Evolutionary conservation across 1,139 yeast species (phyloP).

Genomic region (Pichia sp.): DNA sequence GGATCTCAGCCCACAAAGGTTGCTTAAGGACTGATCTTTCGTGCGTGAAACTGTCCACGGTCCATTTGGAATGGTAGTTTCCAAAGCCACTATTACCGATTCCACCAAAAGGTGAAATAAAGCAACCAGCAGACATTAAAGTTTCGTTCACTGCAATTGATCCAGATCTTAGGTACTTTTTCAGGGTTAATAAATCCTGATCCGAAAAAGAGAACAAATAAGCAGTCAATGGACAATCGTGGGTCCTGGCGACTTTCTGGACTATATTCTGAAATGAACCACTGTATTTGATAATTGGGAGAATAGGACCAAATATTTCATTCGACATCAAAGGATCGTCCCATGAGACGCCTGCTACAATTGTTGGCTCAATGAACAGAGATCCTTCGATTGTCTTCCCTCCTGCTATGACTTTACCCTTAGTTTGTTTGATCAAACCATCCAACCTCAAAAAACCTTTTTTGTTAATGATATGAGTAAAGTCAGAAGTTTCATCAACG

Average conservation of each 20-base stretch:
- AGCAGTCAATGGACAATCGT: constrained; percentile 85
- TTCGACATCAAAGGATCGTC: constrained; percentile 67
- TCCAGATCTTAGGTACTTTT: constrained; percentile 63
- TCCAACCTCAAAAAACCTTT: constrained; percentile 52
- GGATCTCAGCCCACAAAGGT: constrained; percentile 62
- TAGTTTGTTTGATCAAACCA: constrained; percentile 44
- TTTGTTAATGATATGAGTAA: constrained; percentile 61
- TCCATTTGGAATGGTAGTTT: constrained; percentile 72
- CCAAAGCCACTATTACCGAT: constrained; percentile 80
- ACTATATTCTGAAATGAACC: constrained; percentile 46
- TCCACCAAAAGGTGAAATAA: constrained; percentile 89
- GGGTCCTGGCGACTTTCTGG: constrained; percentile 42
- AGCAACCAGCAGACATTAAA: constrained; percentile 63
- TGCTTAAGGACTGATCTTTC: constrained; percentile 66
- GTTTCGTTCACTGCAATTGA: constrained; percentile 69
- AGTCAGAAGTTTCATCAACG: constrained; percentile 37
- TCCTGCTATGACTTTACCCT: constrained; percentile 54
- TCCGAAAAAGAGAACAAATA: constrained; percentile 64
- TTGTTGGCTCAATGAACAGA: constrained; percentile 68
- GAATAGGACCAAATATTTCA: constrained; percentile 82
- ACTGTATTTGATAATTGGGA: constrained; percentile 62
- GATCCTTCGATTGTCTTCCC: constrained; percentile 42
- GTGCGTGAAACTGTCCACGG: constrained; percentile 73
- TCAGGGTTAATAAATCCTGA: constrained; percentile 48
- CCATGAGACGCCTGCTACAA: constrained; percentile 57